Evolutionary conservation across 805 yeast genomes (phyloP).

Genomic region (Saccharomycopsis sp.): DNA sequence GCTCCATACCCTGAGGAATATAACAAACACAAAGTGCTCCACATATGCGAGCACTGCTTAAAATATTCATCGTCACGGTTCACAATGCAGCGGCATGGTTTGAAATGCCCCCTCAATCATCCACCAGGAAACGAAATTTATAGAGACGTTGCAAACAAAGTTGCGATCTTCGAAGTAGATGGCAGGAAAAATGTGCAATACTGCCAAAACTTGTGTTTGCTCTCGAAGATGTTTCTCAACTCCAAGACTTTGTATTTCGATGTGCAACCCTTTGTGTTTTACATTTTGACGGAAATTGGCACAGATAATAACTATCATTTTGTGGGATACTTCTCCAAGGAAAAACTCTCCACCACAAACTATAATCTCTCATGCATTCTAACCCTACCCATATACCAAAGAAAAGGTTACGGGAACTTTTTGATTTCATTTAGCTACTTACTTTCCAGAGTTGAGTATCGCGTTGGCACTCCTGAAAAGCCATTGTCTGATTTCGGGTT

Average conservation of each 20-base stretch:
- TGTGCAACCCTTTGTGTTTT: constrained; percentile 91
- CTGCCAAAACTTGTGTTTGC: constrained; percentile 82
- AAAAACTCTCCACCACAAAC: constrained; percentile 58
- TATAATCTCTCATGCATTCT: constrained; percentile 87
- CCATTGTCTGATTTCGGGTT: constrained; percentile 85
- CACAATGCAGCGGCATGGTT: constrained; percentile 56
- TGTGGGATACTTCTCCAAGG: constrained; percentile 93
- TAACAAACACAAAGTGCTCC: constrained; percentile 50
- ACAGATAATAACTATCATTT: constrained; percentile 46
- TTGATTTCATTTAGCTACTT: constrained; percentile 85
- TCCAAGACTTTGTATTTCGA: constrained; percentile 90
- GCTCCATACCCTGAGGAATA: constrained; percentile 91
- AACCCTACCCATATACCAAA: constrained; percentile 79
- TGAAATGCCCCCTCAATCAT: constrained; percentile 59
- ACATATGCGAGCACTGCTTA: constrained; percentile 78
- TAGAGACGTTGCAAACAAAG: constrained; percentile 49
- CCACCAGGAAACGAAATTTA: constrained; percentile 95
- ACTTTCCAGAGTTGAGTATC: constrained; percentile 63
- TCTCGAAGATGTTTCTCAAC: constrained; percentile 82
- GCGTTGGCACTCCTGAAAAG: constrained; percentile 89
- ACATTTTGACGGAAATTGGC: constrained; percentile 68
- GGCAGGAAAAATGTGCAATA: constrained; percentile 75
- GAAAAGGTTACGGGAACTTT: constrained; percentile 83
- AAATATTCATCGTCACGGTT: constrained; percentile 67
- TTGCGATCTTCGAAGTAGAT: constrained; percentile 85